Evolutionary conservation across 345 rosid species (phyloP).

Genomic region (Salix udensis): DNA sequence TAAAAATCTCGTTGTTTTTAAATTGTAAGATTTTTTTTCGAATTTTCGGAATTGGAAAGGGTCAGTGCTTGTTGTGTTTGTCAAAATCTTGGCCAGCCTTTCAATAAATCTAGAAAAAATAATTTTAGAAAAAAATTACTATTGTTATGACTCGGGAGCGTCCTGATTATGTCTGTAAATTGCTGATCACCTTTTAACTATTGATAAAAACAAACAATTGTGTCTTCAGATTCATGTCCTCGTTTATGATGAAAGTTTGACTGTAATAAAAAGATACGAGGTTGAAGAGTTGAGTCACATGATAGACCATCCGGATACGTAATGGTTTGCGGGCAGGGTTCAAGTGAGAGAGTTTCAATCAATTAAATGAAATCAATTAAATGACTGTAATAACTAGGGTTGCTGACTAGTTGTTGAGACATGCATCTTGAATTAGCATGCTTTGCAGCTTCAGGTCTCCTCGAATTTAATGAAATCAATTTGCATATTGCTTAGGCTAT

Average conservation of each 20-base stretch:
- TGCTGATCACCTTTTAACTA: background rate
- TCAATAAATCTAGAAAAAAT: background rate
- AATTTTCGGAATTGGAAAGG: too few relatives aligned
- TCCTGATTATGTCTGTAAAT: background rate
- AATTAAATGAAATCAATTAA: background rate
- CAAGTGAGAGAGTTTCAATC: background rate
- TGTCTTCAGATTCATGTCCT: background rate
- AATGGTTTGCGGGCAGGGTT: background rate
- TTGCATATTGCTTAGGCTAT: background rate
- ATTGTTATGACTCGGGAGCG: background rate
- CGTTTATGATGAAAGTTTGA: background rate
- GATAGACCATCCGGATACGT: background rate
- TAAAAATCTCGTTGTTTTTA: background rate
- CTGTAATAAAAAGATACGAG: background rate
- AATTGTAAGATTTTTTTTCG: background rate
- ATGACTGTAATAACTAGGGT: background rate
- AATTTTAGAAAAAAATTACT: too few relatives aligned
- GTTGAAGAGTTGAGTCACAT: slow-evolving; percentile 1
- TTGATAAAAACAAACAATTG: background rate
- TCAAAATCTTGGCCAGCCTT: too few relatives aligned
- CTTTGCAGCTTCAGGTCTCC: background rate
- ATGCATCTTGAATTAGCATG: background rate
- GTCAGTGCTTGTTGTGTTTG: background rate
- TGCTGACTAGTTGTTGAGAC: background rate
- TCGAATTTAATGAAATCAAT: background rate